Conservation (phyloP, 495 filamentous ascomycete species). For the Daldinia decipiens region DNA sequence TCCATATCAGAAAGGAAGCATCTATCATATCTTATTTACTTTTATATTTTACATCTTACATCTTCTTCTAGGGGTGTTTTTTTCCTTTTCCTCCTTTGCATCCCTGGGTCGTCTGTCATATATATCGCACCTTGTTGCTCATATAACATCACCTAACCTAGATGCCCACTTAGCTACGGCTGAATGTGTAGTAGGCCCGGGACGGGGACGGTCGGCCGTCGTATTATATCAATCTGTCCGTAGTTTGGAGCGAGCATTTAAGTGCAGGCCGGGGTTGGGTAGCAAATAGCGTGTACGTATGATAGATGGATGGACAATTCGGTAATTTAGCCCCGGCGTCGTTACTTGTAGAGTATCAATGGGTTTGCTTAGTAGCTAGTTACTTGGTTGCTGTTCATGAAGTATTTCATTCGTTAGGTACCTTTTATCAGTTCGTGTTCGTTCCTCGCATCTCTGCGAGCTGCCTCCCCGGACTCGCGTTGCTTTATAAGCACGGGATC, state of each 20-base stretch:
- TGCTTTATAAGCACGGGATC: neutral
- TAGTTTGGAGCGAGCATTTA: neutral
- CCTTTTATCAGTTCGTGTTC: neutral
- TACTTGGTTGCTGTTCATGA: neutral
- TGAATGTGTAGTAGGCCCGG: constrained; percentile 25
- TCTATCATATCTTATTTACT: constrained; percentile 26
- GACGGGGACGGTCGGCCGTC: neutral
- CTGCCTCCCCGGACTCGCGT: neutral
- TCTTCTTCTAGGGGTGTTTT: neutral
- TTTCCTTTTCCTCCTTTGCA: neutral
- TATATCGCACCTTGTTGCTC: constrained; percentile 6
- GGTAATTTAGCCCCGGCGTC: neutral
- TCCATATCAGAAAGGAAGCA: constrained; percentile 32
- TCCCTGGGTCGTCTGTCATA: constrained; percentile 1
- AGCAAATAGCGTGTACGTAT: neutral
- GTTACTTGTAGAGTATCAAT: neutral
- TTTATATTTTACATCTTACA: constrained; percentile 6
- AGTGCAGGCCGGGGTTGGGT: neutral
- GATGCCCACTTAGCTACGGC: constrained; percentile 12
- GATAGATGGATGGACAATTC: neutral
- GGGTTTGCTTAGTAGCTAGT: neutral
- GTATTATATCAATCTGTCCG: neutral
- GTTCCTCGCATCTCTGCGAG: neutral
- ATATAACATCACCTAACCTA: constrained; percentile 21
- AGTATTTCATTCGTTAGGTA: neutral